Percentiles rank a stretch among this genome's conserved stretches.
phyloP scores from a whole-genome alignment of 768 basidiomycete species.

The Gautieria morchelliformis region DNA sequence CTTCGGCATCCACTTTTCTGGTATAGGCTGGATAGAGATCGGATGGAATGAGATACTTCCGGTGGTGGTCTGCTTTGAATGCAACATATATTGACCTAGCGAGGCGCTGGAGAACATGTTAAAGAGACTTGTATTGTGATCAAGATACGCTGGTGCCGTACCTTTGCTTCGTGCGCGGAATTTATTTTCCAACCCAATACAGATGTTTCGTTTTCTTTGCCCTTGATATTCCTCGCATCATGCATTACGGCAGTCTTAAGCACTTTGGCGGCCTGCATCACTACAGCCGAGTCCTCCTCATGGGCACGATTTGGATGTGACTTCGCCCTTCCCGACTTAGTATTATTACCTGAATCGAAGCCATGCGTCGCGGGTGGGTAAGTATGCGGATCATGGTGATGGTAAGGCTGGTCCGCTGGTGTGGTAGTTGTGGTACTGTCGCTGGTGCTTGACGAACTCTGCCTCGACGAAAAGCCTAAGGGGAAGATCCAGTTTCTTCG shows the following conservation, averaged over 20 bases:
- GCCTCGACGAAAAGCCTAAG: background rate
- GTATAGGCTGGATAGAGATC: constrained; percentile 67
- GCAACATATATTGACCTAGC: constrained; percentile 57
- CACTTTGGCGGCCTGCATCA: constrained; percentile 51
- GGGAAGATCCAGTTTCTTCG: background rate
- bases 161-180: constrained; percentile 60
- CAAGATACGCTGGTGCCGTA: constrained; percentile 14
- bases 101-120: constrained; percentile 37
- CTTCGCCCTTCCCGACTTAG: background rate
- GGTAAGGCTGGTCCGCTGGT: background rate
- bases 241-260: constrained; percentile 64
- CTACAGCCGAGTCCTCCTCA: constrained; percentile 24
- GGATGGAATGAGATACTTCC: constrained; percentile 51
- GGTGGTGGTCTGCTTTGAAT: constrained; percentile 36
- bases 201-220: constrained; percentile 27
- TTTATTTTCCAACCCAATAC: constrained; percentile 42
- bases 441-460: background rate
- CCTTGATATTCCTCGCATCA: constrained; percentile 63
- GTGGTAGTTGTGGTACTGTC: background rate
- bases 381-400: background rate
- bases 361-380: background rate
- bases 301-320: constrained; percentile 13
- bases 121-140: background rate
- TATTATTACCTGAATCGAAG: background rate
- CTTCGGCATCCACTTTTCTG: constrained; percentile 43